Evolutionary conservation across 805 yeast species (phyloP).

Genomic region (Debaryomyces hansenii): DNA sequence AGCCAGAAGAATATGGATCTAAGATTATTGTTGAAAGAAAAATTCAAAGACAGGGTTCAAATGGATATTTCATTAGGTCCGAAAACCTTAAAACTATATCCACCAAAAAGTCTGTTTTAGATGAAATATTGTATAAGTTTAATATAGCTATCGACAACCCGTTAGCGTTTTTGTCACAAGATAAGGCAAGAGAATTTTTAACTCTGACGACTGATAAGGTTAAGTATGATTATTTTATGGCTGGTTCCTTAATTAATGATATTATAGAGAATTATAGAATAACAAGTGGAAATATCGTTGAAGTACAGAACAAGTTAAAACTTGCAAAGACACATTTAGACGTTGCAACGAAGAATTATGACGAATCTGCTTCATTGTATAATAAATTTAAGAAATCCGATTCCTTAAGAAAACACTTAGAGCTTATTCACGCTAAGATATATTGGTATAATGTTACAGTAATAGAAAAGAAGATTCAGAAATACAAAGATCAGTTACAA

Average conservation of each 20-base stretch:
- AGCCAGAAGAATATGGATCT: conserved; percentile 65
- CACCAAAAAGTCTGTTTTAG: conserved; percentile 62
- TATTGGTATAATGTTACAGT: conserved; percentile 41
- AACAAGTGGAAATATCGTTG: conserved; percentile 27
- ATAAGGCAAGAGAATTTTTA: conserved; percentile 86
- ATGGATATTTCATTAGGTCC: conserved; percentile 56
- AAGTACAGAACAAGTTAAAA: conserved; percentile 25
- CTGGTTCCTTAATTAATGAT: conserved; percentile 73
- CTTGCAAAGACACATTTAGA: conserved; percentile 24
- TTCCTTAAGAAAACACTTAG: conserved; percentile 30
- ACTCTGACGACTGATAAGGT: conserved; percentile 71
- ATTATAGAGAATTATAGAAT: conserved; percentile 53
- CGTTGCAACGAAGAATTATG: conserved; percentile 25
- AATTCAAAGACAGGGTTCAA: conserved; percentile 51
- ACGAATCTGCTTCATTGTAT: conserved; percentile 29
- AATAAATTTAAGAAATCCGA: conserved; percentile 36
- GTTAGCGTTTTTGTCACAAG: conserved; percentile 89
- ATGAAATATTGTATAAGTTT: conserved; percentile 65
- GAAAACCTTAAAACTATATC: conserved; percentile 54
- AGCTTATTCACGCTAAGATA: conserved; percentile 39
- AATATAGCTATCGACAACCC: conserved; percentile 86
- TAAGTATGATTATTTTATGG: conserved; percentile 76
- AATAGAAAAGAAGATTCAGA: conserved; percentile 24
- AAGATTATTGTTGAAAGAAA: conserved; percentile 70
- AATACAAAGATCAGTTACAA: conserved; percentile 11